phyloP scores from a whole-genome alignment of 2,329 filamentous ascomycete genomes.

The Ceratocystis cubensis region DNA sequence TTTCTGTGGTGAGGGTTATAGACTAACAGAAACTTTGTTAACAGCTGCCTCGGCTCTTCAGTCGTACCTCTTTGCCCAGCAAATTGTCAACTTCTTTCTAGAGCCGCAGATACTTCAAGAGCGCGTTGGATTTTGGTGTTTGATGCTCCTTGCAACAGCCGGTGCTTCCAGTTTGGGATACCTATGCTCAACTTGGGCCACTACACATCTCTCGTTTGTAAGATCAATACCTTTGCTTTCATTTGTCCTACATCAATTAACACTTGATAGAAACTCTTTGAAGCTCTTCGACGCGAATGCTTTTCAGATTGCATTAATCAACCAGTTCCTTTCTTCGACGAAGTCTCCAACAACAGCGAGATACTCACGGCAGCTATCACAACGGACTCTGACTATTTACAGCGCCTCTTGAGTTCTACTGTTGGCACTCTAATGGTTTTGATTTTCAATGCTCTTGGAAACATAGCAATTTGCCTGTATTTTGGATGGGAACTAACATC shows the following conservation, averaged over 20 bases:
- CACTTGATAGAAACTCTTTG: slow-evolving; percentile 20
- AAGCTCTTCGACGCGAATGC: slow-evolving; percentile 26
- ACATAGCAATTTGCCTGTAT: slow-evolving; percentile 26
- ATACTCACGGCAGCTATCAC: slow-evolving; percentile 25
- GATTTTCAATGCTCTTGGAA: slow-evolving; percentile 27
- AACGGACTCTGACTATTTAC: slow-evolving; percentile 27
- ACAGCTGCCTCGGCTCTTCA: slow-evolving; percentile 19
- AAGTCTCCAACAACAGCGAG: slow-evolving; percentile 26
- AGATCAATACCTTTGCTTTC: background rate
- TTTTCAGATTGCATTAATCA: slow-evolving; percentile 27
- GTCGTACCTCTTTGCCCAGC: slow-evolving; percentile 21
- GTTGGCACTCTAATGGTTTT: slow-evolving; percentile 26
- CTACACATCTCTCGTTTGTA: slow-evolving; percentile 22
- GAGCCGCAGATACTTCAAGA: slow-evolving; percentile 9
- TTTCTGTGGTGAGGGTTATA: background rate
- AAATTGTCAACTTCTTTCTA: slow-evolving; percentile 19
- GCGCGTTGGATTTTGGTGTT: slow-evolving; percentile 25
- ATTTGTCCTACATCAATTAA: background rate
- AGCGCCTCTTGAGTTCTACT: slow-evolving; percentile 28
- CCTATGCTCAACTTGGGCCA: slow-evolving; percentile 25
- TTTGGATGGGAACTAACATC: slow-evolving; percentile 31
- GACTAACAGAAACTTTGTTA: background rate
- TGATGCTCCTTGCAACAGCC: slow-evolving; percentile 28
- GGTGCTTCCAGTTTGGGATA: slow-evolving; percentile 26
- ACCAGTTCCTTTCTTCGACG: slow-evolving; percentile 26